phyloP scores from a whole-genome alignment of 306 rosid species.

The Trichosanthes truncata region DNA sequence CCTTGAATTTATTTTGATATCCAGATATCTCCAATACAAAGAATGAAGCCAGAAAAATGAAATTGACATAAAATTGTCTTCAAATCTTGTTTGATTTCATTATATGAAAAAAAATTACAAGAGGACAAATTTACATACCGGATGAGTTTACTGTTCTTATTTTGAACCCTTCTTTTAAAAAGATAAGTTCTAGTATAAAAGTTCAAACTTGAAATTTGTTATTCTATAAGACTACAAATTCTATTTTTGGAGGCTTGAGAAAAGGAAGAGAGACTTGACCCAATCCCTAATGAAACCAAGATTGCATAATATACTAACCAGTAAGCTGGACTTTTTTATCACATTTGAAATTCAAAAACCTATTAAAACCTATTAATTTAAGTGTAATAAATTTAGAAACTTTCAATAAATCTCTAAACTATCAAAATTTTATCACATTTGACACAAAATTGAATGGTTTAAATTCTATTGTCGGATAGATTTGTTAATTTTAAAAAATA shows the following conservation, averaged over 20 bases:
- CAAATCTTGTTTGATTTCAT: not conserved
- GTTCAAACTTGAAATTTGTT: not conserved
- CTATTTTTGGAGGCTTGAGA: not conserved
- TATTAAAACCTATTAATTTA: too few species aligned
- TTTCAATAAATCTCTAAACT: too few species aligned
- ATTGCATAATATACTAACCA: conserved; percentile 19
- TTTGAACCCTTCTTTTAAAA: not conserved
- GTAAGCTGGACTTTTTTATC: conserved; percentile 17
- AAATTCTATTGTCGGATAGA: too few species aligned
- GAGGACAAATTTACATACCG: not conserved
- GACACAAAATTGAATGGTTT: too few species aligned
- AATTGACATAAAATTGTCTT: not conserved
- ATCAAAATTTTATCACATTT: too few species aligned
- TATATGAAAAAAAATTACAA: not conserved
- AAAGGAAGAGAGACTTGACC: conserved; percentile 13
- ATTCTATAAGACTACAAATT: not conserved
- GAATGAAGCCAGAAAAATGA: not conserved
- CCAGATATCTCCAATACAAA: too few species aligned
- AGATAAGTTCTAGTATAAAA: not conserved
- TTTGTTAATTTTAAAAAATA: too few species aligned
- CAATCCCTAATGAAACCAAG: conserved; percentile 17
- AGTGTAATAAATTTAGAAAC: too few species aligned
- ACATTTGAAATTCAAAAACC: too few species aligned
- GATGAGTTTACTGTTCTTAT: not conserved
- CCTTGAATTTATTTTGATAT: not conserved